Conservation (phyloP, 2,329 filamentous ascomycete species). For the Cucurbitaria berberidis region DNA sequence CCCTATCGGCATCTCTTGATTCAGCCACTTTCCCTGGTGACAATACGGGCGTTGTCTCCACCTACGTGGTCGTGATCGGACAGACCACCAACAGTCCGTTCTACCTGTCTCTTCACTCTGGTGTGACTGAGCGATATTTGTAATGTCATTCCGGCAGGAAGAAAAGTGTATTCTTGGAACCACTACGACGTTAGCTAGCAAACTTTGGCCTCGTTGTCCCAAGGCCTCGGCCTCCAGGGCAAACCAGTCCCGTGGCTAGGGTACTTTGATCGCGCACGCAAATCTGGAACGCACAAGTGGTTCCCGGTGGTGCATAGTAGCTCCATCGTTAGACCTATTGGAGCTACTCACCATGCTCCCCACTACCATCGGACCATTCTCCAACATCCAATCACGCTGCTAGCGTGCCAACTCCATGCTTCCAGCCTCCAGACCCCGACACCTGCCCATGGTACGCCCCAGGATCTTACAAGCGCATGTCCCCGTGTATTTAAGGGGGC, state of each 20-base stretch:
- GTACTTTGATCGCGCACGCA: conserved; percentile 9
- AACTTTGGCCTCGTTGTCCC: background rate
- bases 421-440: conserved; percentile 26
- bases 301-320: conserved; percentile 25
- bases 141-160: background rate
- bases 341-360: conserved; percentile 6
- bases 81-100: no score
- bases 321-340: conserved; percentile 13
- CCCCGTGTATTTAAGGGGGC: conserved; percentile 31
- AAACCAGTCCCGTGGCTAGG: conserved; percentile 1
- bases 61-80: conserved; percentile 6
- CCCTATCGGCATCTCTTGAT: conserved; percentile 17
- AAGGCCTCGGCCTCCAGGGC: background rate
- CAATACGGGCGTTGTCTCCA: conserved; percentile 4
- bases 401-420: conserved; percentile 28
- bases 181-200: background rate
- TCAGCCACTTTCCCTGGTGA: conserved; percentile 16
- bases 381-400: conserved; percentile 17
- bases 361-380: conserved; percentile 24
- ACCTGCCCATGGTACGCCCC: conserved; percentile 29
- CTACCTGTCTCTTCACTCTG: conserved; percentile 1
- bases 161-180: background rate
- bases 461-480: conserved; percentile 18
- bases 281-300: conserved; percentile 13
- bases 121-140: background rate